Percentiles rank a stretch among this genome's conserved stretches.
phyloP scores from a whole-genome alignment of 2,329 filamentous ascomycete genomes.

The Ustilaginoidea virens region DNA sequence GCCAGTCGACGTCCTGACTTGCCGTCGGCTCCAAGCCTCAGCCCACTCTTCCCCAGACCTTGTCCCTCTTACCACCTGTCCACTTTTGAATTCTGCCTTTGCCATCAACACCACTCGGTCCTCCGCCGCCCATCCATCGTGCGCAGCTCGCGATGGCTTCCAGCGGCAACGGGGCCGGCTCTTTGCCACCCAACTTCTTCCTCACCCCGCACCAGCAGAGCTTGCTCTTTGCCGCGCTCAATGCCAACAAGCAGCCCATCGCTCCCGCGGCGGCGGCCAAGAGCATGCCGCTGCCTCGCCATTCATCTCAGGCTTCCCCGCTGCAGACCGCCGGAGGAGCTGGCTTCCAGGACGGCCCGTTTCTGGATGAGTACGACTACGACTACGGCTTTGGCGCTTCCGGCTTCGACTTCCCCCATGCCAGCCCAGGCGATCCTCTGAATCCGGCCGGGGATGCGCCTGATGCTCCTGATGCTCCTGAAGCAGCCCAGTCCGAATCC shows the following conservation, averaged over 20 bases:
- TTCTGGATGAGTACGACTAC: conserved; percentile 59
- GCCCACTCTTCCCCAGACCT: no score
- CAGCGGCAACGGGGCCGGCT: conserved; percentile 24
- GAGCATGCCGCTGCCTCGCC: conserved; percentile 28
- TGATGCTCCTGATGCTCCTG: conserved; percentile 54
- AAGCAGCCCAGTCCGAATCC: conserved; percentile 39
- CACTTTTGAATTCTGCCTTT: no score
- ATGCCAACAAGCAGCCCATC: conserved; percentile 41
- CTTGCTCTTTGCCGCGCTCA: conserved; percentile 59
- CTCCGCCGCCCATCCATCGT: no score
- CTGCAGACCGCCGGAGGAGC: conserved; percentile 19
- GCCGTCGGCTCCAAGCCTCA: no score
- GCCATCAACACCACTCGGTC: no score
- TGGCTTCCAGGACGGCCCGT: conserved; percentile 60
- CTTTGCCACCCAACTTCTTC: conserved; percentile 41
- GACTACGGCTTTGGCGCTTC: conserved; percentile 64
- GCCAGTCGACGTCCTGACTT: no score
- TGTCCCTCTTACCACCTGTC: no score
- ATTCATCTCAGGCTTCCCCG: conserved; percentile 34
- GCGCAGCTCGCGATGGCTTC: conserved; percentile 33
- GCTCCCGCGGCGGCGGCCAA: conserved; percentile 21
- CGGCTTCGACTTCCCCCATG: conserved; percentile 52
- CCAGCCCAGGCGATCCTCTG: conserved; percentile 27
- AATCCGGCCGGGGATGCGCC: conserved; percentile 62
- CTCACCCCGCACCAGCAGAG: conserved; percentile 65